phyloP scores from a whole-genome alignment of 2,329 filamentous ascomycete species.

The Emmonsiellopsis sp. region DNA sequence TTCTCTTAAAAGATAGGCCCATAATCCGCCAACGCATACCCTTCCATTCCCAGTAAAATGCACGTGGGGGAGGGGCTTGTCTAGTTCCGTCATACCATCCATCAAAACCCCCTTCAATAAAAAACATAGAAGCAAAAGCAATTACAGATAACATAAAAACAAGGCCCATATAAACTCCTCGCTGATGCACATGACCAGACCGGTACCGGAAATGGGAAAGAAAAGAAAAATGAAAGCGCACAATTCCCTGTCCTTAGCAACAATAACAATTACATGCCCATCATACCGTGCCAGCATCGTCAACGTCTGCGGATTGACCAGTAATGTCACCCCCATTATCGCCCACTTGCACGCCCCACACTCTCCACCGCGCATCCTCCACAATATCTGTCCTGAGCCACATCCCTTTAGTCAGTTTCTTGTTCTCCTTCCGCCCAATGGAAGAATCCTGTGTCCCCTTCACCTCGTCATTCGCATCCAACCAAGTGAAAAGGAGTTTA shows the following conservation, averaged over 20 bases:
- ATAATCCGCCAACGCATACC: too few species aligned
- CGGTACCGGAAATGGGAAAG: not conserved
- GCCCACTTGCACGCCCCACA: conserved; percentile 31
- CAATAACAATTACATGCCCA: not conserved
- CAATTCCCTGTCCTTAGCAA: not conserved
- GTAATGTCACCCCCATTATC: conserved; percentile 4
- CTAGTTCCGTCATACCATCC: not conserved
- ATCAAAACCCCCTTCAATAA: too few species aligned
- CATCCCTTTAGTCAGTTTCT: conserved; percentile 20
- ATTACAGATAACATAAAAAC: not conserved
- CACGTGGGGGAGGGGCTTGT: too few species aligned
- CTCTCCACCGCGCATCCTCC: conserved; percentile 33
- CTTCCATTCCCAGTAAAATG: too few species aligned
- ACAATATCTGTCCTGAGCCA: conserved; percentile 33
- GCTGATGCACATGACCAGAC: not conserved
- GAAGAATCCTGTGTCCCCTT: conserved; percentile 29
- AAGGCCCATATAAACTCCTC: not conserved
- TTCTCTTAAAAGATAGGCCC: too few species aligned
- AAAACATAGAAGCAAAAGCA: not conserved
- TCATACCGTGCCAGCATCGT: not conserved
- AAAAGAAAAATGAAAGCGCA: not conserved
- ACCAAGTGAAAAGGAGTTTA: conserved; percentile 56
- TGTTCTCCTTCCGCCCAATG: conserved; percentile 15
- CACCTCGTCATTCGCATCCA: conserved; percentile 39
- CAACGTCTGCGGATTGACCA: not conserved